A percentile compares a stretch with the other conserved stretches of the same genome.
Conservation (phyloP, 1,284 basidiomycete genomes). For the Ceratobasidium sp. region DNA sequence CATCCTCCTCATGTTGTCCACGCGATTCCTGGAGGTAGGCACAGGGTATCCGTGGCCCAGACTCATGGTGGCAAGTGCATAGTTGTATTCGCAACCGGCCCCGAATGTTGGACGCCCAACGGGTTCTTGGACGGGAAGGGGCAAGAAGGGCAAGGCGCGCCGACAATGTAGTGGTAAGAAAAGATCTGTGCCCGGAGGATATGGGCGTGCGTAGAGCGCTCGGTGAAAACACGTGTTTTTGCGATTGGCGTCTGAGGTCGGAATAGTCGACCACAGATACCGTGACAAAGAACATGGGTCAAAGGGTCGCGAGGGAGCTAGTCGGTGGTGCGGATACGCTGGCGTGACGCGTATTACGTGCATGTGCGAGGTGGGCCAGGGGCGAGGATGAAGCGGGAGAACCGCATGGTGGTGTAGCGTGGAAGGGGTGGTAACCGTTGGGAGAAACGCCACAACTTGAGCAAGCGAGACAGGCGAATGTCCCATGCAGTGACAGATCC, state of each 20-base stretch:
- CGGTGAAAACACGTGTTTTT: conserved; percentile 83
- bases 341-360: not conserved
- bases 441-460: conserved; percentile 42
- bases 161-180: conserved; percentile 71
- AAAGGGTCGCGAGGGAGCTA: conserved; percentile 39
- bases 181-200: conserved; percentile 82
- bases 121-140: conserved; percentile 8
- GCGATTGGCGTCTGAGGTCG: conserved; percentile 60
- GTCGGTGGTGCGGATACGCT: conserved; percentile 37
- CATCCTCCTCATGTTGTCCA: conserved; percentile 51
- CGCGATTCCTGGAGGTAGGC: conserved; percentile 30
- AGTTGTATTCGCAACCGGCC: not conserved
- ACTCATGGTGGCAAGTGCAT: not conserved
- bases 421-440: conserved; percentile 16
- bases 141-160: conserved; percentile 39
- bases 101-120: conserved; percentile 6
- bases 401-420: not conserved
- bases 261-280: conserved; percentile 79
- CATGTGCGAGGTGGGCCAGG: conserved; percentile 18
- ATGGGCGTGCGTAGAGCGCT: conserved; percentile 79
- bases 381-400: conserved; percentile 1
- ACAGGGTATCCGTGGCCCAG: not conserved
- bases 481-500: conserved; percentile 70
- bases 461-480: conserved; percentile 46
- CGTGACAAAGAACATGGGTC: conserved; percentile 70